Evolutionary conservation across 2,329 filamentous ascomycete species (phyloP).

Genomic region (Claviceps maximensis): DNA sequence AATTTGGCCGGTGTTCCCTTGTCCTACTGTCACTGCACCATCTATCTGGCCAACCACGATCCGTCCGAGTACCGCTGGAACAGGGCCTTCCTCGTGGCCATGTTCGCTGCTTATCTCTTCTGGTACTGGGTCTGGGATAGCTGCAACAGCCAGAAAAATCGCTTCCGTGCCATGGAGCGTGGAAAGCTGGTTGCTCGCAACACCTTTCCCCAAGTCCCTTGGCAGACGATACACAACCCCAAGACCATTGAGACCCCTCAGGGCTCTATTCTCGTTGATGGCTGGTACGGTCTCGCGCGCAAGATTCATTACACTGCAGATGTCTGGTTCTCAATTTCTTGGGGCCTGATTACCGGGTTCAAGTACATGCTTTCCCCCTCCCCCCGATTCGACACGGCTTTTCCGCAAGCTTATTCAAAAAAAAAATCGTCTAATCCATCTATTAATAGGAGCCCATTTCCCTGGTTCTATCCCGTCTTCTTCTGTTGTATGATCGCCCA

Average conservation of each 20-base stretch:
- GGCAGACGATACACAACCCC: conserved; percentile 71
- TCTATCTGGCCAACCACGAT: conserved; percentile 76
- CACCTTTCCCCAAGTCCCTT: conserved; percentile 83
- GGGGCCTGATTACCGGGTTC: conserved; percentile 39
- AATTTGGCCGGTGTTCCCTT: conserved; percentile 85
- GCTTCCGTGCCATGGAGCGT: conserved; percentile 69
- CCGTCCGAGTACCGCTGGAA: conserved; percentile 69
- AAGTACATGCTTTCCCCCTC: conserved; percentile 18
- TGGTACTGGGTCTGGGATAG: conserved; percentile 91
- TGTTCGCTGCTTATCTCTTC: conserved; percentile 63
- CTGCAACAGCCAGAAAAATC: conserved; percentile 86
- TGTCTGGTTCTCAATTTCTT: conserved; percentile 34
- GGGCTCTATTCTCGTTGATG: conserved; percentile 68
- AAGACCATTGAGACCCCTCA: conserved; percentile 60
- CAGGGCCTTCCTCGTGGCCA: conserved; percentile 46
- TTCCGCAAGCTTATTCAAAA: not conserved
- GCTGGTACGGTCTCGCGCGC: conserved; percentile 68
- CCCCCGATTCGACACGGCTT: not conserved
- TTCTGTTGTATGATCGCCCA: conserved; percentile 73
- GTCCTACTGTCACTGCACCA: conserved; percentile 85
- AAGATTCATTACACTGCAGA: conserved; percentile 44
- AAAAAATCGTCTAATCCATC: conserved; percentile 4
- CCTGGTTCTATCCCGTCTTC: conserved; percentile 84
- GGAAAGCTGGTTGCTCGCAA: conserved; percentile 58
- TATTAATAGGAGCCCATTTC: conserved; percentile 52